Base-by-base conservation (phyloP, 2,329 filamentous ascomycete genomes). In the Colletotrichum chlorophyti region DNA sequence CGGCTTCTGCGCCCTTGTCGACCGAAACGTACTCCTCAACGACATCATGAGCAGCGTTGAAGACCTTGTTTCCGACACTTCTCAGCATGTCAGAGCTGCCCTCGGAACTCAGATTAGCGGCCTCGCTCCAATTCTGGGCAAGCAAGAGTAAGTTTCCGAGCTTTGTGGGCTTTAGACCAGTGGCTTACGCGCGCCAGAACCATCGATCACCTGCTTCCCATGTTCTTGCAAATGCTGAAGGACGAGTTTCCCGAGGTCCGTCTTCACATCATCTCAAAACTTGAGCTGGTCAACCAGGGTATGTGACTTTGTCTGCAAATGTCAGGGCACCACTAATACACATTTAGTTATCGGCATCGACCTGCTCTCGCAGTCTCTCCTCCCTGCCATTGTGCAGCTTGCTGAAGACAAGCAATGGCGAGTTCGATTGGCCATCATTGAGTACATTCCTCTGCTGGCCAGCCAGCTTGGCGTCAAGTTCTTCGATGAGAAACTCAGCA, bases 391-490 rank as follows among this genome's bases (percentile, higher is more conserved):
- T 70, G 93, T 98, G 29, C 93, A 98, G 75, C 84, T 99, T 67
- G 95, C 95, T 53, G 95, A 98, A 77, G 95, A 99, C 77, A 99
- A 99, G 84, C 93, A 98, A 80, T 99, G 95, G 95, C 89, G 95
- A 70, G 95, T 99, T 60, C 91, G 95, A 66, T 84, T 99, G 65
- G 95, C 95, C 60, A 99, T 99, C 73, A 99, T 99, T 74, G 94
- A 99, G 83, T 98, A 99, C 78, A 97, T 99, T 68, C 95, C 95
- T 26, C 84, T 99, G 55, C 87, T 99, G 59, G 95, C 95, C 51
- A 95, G 92, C 70, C 95, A 99, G 74, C 85, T 99, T 11, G 95
- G 95, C 45, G 93, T 98, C 49, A 88, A 96, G 72, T 99, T 99
- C 82, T 99, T 99, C 71, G 93, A 99, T 68, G 95, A 99, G 77